Evolutionary conservation across 2,329 filamentous ascomycete genomes (phyloP).

Genomic region (Diaporthe eres): DNA sequence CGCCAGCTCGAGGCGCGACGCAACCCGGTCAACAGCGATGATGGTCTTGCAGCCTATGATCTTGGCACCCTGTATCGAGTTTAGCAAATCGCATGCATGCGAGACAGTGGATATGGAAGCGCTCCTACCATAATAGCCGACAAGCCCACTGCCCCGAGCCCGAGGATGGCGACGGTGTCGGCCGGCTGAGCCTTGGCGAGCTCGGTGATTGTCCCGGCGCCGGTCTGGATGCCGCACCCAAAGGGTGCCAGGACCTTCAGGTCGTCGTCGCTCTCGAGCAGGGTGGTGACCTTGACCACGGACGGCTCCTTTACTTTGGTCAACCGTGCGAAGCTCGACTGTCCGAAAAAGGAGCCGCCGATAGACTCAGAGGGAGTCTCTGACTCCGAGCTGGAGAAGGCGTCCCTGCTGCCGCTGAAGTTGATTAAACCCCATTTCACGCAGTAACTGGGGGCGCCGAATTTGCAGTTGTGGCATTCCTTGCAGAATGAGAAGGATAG

Average conservation of each 20-base stretch:
- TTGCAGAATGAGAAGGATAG: slow-evolving; percentile 7
- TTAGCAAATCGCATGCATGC: not conserved
- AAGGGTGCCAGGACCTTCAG: not conserved
- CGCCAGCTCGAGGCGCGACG: slow-evolving; percentile 7
- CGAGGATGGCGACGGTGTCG: not conserved
- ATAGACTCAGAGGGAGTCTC: not conserved
- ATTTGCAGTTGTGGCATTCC: not conserved
- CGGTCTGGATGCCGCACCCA: slow-evolving; percentile 18
- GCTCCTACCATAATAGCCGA: not conserved
- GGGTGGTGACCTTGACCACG: not conserved
- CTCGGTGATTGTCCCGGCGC: slow-evolving; percentile 1
- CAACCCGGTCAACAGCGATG: not conserved
- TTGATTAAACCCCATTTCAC: not conserved
- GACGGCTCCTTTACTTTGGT: not conserved
- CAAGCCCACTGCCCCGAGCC: not conserved
- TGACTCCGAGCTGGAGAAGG: not conserved
- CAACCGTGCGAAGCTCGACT: slow-evolving; percentile 8
- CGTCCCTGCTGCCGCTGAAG: not conserved
- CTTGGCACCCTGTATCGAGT: not conserved
- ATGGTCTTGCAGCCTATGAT: slow-evolving; percentile 4
- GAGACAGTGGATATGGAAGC: no score
- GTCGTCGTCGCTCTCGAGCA: not conserved
- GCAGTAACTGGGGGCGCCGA: not conserved
- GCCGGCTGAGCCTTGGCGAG: slow-evolving; percentile 14
- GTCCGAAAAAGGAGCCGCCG: slow-evolving; percentile 11